Base-by-base conservation (phyloP, 495 filamentous ascomycete species). In the Talaromyces nanjingensis region DNA sequence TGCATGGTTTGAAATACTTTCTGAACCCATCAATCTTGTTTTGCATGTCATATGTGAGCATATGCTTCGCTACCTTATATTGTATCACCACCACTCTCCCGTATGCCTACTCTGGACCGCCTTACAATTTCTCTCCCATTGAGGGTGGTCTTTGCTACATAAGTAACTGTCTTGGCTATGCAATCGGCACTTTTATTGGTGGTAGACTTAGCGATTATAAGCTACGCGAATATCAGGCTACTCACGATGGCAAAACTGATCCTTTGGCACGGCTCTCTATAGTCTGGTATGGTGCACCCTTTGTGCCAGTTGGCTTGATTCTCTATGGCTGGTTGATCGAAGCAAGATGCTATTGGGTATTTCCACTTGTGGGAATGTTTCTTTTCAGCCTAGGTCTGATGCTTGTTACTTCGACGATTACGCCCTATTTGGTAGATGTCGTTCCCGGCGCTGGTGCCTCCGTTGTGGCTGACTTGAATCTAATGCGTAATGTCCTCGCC, bases 41-140 rank as follows among this genome's bases (percentile, higher is more conserved):
- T 1, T 33, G 56, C 6, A 29, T 65, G 2, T 62, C 34, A n/a
- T 65, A 62, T 22, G 47, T 60, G 4, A 63, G 64, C 25, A 67
- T 67, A 29, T 37, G 57, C 14, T 67, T 67, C 20, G 63, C 34
- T 18, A 59, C 24, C 37, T 22, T 63, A 11, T 65, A 65, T 27
- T 47, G 54, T 6, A 20, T 67, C 31, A 65, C 66, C 47, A 65
- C 62, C 18, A 60, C 63, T 11, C 34, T 67, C 14, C 63, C 60
- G 18, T 34, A 62, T 12, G 55, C 56, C 14, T 67, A 62, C 59
- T 62, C 66, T 4, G 34, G 20, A 6, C 11, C 64, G 16, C 66
- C 66, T 4, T 67, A 67, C 66, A 45, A 42, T 16, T 67, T 65
- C 49, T 62, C 63, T 1, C 3, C 60, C 18, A 62, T 67, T 18